phyloP scores from a whole-genome alignment of 768 basidiomycete genomes.

The Termitomyces titanicus region DNA sequence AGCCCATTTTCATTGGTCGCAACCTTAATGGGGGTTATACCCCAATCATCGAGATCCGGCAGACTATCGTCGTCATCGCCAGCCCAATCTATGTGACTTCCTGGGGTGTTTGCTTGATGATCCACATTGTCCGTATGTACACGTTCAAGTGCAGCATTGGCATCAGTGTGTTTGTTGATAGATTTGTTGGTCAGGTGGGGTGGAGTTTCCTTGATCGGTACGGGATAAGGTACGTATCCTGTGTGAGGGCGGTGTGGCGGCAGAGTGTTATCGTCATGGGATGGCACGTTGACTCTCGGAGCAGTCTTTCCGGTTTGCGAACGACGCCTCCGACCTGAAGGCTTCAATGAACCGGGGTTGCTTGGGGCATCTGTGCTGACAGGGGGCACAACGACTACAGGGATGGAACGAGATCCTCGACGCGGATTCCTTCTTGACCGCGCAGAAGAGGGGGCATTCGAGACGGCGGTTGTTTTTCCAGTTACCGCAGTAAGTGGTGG shows the following conservation, averaged over 20 bases:
- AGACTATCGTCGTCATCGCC: constrained; percentile 81
- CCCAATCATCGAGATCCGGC: constrained; percentile 87
- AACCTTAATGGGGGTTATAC: constrained; percentile 44
- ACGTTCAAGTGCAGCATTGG: constrained; percentile 76
- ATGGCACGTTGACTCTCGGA: constrained; percentile 29
- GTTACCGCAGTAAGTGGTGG: constrained; percentile 2
- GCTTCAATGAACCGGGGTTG: constrained; percentile 30
- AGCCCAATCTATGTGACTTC: constrained; percentile 87
- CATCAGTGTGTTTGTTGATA: constrained; percentile 55
- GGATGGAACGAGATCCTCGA: constrained; percentile 28
- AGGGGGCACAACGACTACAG: constrained; percentile 22
- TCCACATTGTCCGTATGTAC: constrained; percentile 73
- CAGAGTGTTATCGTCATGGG: constrained; percentile 29
- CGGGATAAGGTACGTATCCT: constrained; percentile 31
- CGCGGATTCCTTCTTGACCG: constrained; percentile 31
- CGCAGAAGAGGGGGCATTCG: constrained; percentile 18
- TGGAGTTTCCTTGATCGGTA: constrained; percentile 52
- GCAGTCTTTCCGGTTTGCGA: constrained; percentile 35
- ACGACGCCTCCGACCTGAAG: constrained; percentile 47
- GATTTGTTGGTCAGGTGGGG: constrained; percentile 44
- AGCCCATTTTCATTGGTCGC: constrained; percentile 30
- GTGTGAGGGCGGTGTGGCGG: constrained; percentile 29
- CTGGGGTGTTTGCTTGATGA: constrained; percentile 64
- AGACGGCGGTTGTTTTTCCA: constrained; percentile 18
- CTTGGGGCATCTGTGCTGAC: constrained; percentile 15